Conservation (phyloP, 2,329 filamentous ascomycete species). For the Calonectria hongkongensis region DNA sequence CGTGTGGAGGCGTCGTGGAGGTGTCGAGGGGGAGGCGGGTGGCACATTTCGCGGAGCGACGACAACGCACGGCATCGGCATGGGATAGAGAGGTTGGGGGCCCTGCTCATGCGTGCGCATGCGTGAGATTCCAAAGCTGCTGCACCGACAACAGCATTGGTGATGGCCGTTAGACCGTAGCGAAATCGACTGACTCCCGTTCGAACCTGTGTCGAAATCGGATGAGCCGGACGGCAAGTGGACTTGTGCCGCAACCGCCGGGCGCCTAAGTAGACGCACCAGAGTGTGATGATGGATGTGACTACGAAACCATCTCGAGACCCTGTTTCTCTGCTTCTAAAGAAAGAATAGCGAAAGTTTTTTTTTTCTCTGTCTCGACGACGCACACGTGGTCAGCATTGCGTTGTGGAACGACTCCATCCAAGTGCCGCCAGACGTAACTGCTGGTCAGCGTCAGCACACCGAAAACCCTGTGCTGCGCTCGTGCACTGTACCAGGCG, state of each 20-base stretch:
- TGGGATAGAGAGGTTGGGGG: slow-evolving; percentile 4
- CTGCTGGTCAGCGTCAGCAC: slow-evolving; percentile 33
- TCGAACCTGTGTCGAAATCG: slow-evolving; percentile 42
- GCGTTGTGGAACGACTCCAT: slow-evolving; percentile 29
- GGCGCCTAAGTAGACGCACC: slow-evolving; percentile 32
- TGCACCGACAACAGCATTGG: neutral
- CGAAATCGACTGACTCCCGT: slow-evolving; percentile 24
- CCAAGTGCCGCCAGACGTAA: slow-evolving; percentile 10
- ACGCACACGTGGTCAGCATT: slow-evolving; percentile 27
- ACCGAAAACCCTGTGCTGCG: slow-evolving; percentile 1
- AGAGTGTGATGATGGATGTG: neutral
- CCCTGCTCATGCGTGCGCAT: neutral
- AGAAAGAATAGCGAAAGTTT: slow-evolving; percentile 30
- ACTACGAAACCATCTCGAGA: neutral
- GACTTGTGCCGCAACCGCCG: slow-evolving; percentile 31
- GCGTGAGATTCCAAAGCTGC: slow-evolving; percentile 2
- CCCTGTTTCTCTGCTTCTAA: slow-evolving; percentile 27
- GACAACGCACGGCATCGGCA: slow-evolving; percentile 18
- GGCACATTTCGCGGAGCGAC: slow-evolving; percentile 6
- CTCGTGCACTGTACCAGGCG: neutral
- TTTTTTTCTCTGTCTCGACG: neutral
- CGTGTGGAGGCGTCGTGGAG: slow-evolving; percentile 2
- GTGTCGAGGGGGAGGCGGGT: slow-evolving; percentile 18
- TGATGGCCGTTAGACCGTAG: neutral
- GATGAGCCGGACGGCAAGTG: slow-evolving; percentile 40